Evolutionary conservation across 148 eudicot genomes (phyloP).

Genomic region (Limonium bicolor): DNA sequence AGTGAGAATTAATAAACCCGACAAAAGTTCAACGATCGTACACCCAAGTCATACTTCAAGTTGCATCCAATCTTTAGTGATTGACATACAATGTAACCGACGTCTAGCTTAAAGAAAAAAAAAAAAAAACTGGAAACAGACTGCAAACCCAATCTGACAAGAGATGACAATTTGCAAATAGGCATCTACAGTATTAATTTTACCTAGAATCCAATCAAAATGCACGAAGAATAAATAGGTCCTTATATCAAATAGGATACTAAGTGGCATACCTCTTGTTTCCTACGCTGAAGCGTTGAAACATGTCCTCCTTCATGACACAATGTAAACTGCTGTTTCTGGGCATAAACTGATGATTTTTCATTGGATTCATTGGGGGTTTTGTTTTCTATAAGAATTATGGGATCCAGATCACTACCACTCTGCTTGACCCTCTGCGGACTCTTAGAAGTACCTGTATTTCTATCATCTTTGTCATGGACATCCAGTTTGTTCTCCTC

Average conservation of each 20-base stretch:
- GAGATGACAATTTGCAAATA: no score
- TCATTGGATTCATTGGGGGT: slow-evolving; percentile 20
- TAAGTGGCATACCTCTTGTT: slow-evolving; percentile 35
- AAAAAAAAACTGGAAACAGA: no score
- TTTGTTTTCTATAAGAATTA: slow-evolving; percentile 9
- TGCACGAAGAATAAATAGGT: no score
- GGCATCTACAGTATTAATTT: not conserved
- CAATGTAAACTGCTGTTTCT: slow-evolving; percentile 17
- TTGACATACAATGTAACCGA: no score
- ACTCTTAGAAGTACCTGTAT: slow-evolving; percentile 28
- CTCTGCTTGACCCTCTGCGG: slow-evolving; percentile 23
- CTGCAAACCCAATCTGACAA: no score
- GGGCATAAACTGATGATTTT: slow-evolving; percentile 14
- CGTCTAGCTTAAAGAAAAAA: no score
- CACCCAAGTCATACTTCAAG: no score
- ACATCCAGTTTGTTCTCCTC: slow-evolving; percentile 15
- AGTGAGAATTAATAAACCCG: no score
- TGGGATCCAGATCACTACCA: slow-evolving; percentile 18
- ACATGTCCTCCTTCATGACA: slow-evolving; percentile 16
- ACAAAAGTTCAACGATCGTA: no score
- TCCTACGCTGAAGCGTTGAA: slow-evolving; percentile 24
- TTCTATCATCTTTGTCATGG: slow-evolving; percentile 24
- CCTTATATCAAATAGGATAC: not conserved
- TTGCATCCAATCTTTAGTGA: no score
- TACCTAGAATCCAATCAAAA: not conserved